These are phyloP conservation scores for Marasmius fiardii DNA, from an alignment of 1,284 basidiomycete species.

Conservation along the genomic window DNA sequence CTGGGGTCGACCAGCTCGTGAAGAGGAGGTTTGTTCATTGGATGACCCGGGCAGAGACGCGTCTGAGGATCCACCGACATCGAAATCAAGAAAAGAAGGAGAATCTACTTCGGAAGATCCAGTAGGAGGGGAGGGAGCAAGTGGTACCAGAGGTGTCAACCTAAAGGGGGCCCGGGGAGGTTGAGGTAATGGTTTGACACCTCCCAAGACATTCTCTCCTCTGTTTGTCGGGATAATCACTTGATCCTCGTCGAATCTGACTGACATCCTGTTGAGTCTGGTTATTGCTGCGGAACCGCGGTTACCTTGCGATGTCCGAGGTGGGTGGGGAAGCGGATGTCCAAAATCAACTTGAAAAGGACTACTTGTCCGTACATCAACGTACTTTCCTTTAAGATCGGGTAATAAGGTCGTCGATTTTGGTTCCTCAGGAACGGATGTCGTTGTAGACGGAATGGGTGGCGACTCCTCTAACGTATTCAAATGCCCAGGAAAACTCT, in stretches of 20 bases:
- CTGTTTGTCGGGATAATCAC: background rate
- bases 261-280: background rate
- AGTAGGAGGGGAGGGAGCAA: slow-evolving; percentile 25
- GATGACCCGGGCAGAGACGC: slow-evolving; percentile 38
- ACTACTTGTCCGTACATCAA: slow-evolving; percentile 36
- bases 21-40: background rate
- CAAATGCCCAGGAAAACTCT: background rate
- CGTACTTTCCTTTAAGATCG: slow-evolving; percentile 18
- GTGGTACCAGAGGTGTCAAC: slow-evolving; percentile 25
- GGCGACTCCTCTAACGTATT: background rate
- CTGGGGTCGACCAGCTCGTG: background rate
- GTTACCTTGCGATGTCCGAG: background rate
- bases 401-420: background rate
- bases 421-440: background rate
- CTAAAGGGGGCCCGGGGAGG: slow-evolving; percentile 19
- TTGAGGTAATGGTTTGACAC: slow-evolving; percentile 6
- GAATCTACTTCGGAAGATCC: slow-evolving; percentile 6
- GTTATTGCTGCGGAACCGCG: background rate
- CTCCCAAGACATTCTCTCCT: background rate
- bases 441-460: background rate
- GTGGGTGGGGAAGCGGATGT: background rate
- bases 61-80: slow-evolving; percentile 35
- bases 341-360: slow-evolving; percentile 44
- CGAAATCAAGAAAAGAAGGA: slow-evolving; percentile 60
- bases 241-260: background rate